phyloP scores from a whole-genome alignment of 1,284 basidiomycete species.

The Apiotrichum montevideense region DNA sequence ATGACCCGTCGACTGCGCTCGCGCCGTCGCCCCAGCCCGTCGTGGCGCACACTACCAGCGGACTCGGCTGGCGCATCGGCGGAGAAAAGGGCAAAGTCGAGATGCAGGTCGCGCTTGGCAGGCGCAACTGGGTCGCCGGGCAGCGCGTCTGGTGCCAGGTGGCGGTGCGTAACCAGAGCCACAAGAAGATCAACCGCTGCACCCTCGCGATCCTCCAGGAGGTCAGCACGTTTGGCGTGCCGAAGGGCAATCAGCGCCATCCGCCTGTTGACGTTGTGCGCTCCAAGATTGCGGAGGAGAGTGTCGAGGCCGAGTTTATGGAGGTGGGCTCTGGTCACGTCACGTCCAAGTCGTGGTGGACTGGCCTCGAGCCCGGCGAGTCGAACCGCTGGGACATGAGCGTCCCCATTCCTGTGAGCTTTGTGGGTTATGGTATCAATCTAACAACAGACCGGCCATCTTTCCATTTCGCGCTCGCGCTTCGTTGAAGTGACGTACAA shows the following conservation, averaged over 20 bases:
- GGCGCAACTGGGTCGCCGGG: constrained; percentile 77
- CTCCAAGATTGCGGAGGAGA: constrained; percentile 57
- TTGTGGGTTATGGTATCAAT: neutral
- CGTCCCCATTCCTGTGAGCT: constrained; percentile 65
- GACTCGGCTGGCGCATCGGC: constrained; percentile 55
- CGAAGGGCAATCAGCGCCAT: constrained; percentile 41
- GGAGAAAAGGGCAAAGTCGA: constrained; percentile 64
- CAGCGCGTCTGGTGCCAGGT: constrained; percentile 71
- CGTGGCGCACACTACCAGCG: constrained; percentile 56
- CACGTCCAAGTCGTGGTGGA: constrained; percentile 82
- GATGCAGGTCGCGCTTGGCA: constrained; percentile 65
- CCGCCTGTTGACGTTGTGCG: constrained; percentile 51
- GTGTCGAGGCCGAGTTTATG: constrained; percentile 55
- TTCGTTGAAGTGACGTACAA: constrained; percentile 75
- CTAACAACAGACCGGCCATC: constrained; percentile 56
- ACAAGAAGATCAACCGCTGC: constrained; percentile 64
- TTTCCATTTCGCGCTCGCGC: constrained; percentile 67
- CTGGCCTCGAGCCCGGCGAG: constrained; percentile 63
- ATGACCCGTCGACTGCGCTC: constrained; percentile 62
- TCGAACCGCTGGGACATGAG: constrained; percentile 54
- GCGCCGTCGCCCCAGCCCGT: constrained; percentile 60
- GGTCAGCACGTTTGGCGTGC: constrained; percentile 61
- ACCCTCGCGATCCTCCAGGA: constrained; percentile 66
- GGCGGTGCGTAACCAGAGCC: constrained; percentile 65
- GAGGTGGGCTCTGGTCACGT: constrained; percentile 60